Evolutionary conservation across 148 eudicot species (phyloP), one percentile per base, ranked within the genome.

Genomic region (Oxyria digyna): DNA sequence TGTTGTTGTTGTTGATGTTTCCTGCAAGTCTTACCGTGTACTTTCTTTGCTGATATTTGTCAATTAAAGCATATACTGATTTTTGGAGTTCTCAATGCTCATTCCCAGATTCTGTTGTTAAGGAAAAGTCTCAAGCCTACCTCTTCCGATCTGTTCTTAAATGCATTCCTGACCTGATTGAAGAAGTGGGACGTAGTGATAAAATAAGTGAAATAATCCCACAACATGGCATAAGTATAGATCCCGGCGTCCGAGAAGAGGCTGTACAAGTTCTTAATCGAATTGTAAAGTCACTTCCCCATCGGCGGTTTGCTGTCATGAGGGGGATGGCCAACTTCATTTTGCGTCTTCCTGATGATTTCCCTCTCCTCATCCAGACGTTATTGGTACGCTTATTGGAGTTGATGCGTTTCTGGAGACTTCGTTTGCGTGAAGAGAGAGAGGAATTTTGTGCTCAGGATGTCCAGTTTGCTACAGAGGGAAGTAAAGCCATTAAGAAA

Each of bases 221-320:
- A 45, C 99, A 94, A 67, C 99, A 94, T 77, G 99, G 99, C 70
- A 94, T 94, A 75, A 88, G 99, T 75, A 88, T 94, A 71, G 99
- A 94, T 78, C 97, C 99, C 71, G 99, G 99, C 72, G 99, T 94
- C 48, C 96, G 99, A 63, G 97, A 94, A 78, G 99, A 94, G 83
- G 99, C 97, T 24, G 97, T 94, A 62, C 99, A 85, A 78, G 99
- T 94, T 70, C 86, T 94, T 42, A 94, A 94, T 74, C 87, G 99
- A 67, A 94, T 94, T 21, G 97, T 94, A 24, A 82, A 90, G 74
- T 88, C 86, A 69, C 89, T 90, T 70, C 99, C 99, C 31, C 97
- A 94, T 70, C 99, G 97, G 52, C 96, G 99, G 69, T 91, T 94
- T 91, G 93, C 99, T 24, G 99, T 91, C 76, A 88, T 91, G 96